These are phyloP conservation scores for Bertia moriformis DNA, from an alignment of 2,329 filamentous ascomycete species.

Conservation along the genomic window DNA sequence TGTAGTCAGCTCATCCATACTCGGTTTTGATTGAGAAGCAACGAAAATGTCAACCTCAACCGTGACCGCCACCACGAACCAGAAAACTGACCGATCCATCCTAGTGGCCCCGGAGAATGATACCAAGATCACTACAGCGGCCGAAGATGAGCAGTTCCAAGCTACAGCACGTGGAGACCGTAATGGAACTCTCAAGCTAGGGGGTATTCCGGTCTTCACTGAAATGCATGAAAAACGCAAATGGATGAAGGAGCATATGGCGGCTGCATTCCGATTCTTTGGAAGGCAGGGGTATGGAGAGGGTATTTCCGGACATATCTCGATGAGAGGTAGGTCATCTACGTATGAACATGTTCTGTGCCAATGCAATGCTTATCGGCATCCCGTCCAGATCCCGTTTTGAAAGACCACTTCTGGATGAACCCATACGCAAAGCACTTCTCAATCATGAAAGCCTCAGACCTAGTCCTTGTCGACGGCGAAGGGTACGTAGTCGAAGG, in stretches of 20 bases:
- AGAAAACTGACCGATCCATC: background rate
- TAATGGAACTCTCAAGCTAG: conserved; percentile 16
- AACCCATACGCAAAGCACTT: conserved; percentile 28
- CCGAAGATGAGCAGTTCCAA: conserved; percentile 10
- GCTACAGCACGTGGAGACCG: conserved; percentile 17
- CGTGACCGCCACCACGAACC: background rate
- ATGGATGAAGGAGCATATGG: conserved; percentile 23
- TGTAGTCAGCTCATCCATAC: too few relatives aligned
- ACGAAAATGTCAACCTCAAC: background rate
- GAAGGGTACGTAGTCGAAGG: conserved; percentile 2
- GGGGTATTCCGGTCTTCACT: conserved; percentile 9
- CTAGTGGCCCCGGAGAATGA: background rate
- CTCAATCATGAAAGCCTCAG: conserved; percentile 22
- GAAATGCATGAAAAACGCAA: background rate
- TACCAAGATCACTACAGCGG: background rate
- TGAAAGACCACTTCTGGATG: conserved; percentile 16
- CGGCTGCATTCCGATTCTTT: conserved; percentile 23
- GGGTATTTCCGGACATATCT: conserved; percentile 27
- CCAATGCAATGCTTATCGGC: too few relatives aligned
- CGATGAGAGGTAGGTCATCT: conserved; percentile 11
- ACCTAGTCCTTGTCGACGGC: conserved; percentile 19
- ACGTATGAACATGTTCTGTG: background rate
- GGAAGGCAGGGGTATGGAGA: conserved; percentile 20
- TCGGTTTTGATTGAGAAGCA: too few relatives aligned
- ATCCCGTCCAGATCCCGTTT: conserved; percentile 10